Base-by-base conservation (phyloP, 371 early-diverging fungal genomes). In the Phascolomyces articulosus region DNA sequence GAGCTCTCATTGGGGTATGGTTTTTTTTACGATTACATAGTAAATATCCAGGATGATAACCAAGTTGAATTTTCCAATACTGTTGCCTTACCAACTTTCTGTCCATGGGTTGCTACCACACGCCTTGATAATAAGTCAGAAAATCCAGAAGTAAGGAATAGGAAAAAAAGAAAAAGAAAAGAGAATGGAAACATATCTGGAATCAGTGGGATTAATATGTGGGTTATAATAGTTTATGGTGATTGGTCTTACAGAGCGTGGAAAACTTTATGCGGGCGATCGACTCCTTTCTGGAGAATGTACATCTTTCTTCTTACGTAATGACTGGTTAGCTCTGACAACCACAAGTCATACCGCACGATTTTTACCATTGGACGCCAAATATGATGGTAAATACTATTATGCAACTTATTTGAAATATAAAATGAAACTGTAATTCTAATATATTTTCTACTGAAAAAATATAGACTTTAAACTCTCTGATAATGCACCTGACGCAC, bases 291-390 rank as follows among this genome's bases (percentile, higher is more conserved):
- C 92, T 11, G 69, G 90, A 0, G 91, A 91, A 18, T 91, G 92
- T 63, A 95, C 96, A 4, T 96, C 96, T 2, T 97, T 94, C 74
- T 89, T 85, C 55, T 65, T 96, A 48, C 95, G 95, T 60, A 82
- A 85, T 55, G 89, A 91, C 60, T 94, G 91, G 77, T 72, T 97
- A 44, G 84, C 96, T 4, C 87, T 88, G 54, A 93, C 97, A 2
- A 97, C 97, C 0, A 85, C 92, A 2, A 85, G 85, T n/a, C 97
- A 98, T 70, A 75, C 85, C 11, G 88, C 88, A 16, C 85, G 92
- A 29, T 95, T 96, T 71, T 66, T 95, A 31, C 82, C 89, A 1
- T 72, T 88, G 40, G 72, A 76, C 51, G 54, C 63, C 1, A 20
- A 67, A 20, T 62, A 76, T 20, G 68, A 72, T n/a, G 60, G 75